Percentiles rank a stretch among this genome's conserved stretches.
Conservation (phyloP, 495 filamentous ascomycete genomes). For the Hyaloscypha hepaticicola region DNA sequence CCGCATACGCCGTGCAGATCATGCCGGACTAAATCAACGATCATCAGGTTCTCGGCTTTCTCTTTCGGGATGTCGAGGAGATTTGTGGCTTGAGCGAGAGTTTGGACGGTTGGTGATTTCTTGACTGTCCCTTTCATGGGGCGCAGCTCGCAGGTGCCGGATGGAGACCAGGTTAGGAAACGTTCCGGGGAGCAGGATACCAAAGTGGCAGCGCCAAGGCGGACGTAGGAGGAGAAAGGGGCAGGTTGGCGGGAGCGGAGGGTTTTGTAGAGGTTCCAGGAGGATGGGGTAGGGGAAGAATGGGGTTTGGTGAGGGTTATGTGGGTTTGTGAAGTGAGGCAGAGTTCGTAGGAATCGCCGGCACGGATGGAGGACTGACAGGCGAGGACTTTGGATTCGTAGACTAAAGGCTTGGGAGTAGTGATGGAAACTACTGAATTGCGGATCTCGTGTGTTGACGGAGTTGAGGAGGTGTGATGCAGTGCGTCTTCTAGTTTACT, state of each 20-base stretch:
- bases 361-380: slow-evolving; percentile 71
- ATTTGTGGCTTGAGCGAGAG: slow-evolving; percentile 62
- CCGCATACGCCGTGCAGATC: slow-evolving; percentile 83
- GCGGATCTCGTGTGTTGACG: neutral
- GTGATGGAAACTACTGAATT: neutral
- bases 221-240: slow-evolving; percentile 80
- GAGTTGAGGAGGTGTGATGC: neutral
- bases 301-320: slow-evolving; percentile 42
- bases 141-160: slow-evolving; percentile 59
- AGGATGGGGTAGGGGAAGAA: slow-evolving; percentile 5
- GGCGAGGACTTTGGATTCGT: slow-evolving; percentile 60
- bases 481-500: neutral
- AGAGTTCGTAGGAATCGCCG: slow-evolving; percentile 92
- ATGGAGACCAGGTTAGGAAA: slow-evolving; percentile 66
- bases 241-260: slow-evolving; percentile 76
- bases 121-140: slow-evolving; percentile 96
- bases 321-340: slow-evolving; percentile 73
- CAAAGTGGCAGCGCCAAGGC: slow-evolving; percentile 66
- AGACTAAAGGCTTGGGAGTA: slow-evolving; percentile 51
- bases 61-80: slow-evolving; percentile 82
- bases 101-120: slow-evolving; percentile 57
- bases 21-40: slow-evolving; percentile 90
- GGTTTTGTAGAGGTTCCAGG: slow-evolving; percentile 71
- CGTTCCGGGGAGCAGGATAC: slow-evolving; percentile 89
- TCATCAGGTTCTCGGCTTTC: slow-evolving; percentile 96